Base-by-base conservation (phyloP, 352 stramenopile species). In the Phytopythium boreale region DNA sequence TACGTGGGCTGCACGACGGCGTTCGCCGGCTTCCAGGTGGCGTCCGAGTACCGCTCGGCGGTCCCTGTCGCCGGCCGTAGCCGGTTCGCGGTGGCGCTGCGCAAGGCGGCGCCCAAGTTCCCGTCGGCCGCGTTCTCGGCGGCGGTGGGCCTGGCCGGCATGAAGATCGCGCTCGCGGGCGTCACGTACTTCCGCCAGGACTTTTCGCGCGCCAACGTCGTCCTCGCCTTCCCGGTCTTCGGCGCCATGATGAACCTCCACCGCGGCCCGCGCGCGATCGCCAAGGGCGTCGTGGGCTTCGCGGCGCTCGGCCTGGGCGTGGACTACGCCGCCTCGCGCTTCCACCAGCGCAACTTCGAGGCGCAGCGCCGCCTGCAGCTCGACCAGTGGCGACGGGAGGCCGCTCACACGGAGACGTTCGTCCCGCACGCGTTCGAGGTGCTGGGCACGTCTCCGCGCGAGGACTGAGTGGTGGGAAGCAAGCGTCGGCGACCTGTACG, bases 201-300 rank as follows among this genome's bases (percentile, higher is more conserved):
- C 69, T 87, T 85, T 59, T 81, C 80, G 39, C 75, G 75, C 57
- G 69, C 69, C 24, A 89, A 82, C 50, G 67, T 87, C 24, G 56
- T 85, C 52, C 59, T 89, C 36, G 73, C 77, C 7, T 76, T 87
- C 59, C 80, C 80, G 8, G 58, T 89, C 14, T 81, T 78, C 24
- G 76, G 69, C 9, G 76, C 67, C 20, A 55, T 87, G 43, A 57
- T 89, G 50, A 80, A 80, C 44, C 55, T 71, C 20, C 77, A 77
- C n/a, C 63, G 66, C 2, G 77, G 77, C 0, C 67, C 74, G n/a
- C 66, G 75, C 2, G 67, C 70, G 2, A 87, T 87, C 69, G 70
- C 61, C 20, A 75, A 74, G 57, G 75, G 69, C 15, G 77, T 67
- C 8, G 7, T 77, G 10, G 71, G 66, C 17, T 80, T 82, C 29